Base-by-base conservation (phyloP, 257 asterid genomes). In the Nicotiana tabacum region DNA sequence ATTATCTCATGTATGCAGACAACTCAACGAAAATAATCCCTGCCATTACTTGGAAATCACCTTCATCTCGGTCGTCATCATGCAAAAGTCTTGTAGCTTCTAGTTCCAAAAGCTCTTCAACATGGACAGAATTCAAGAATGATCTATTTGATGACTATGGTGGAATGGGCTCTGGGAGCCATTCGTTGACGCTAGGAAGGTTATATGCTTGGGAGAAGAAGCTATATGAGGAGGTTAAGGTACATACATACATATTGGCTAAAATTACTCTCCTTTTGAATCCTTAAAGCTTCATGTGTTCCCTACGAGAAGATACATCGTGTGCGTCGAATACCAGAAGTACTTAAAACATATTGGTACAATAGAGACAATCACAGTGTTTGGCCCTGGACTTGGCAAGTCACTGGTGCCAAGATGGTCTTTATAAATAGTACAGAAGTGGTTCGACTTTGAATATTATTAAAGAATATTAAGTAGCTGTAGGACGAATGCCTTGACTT, bases 181-280 rank as follows among this genome's bases (percentile, higher is more conserved):
- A 90, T 87, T 91, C 94, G 0, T 82, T 93, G 27, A 95, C 99
- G n/a, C 87, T 95, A 24, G 99, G 92, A 82, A 89, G 99, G 83
- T 86, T 94, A 21, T 96, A 93, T 83, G 99, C 98, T 35, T 96
- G 99, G 99, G 98, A 96, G 83, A 94, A 94, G 90, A 96, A 96
- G 83, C 94, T 96, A 32, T 93, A 88, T 66, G 92, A 92, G 85
- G 98, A 93, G 79, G 99, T 96, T 66, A 96, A 94, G 97, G 99
- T 95, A 88, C 56, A 58, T 39, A 62, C 11, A 48, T 48, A 62
- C 11, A 48, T 48, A 32, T 78, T 65, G 61, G 16, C 79, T 58
- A 77, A 70, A 48, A 12, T 17, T 15, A 46, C 83, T 65, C 48
- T 32, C 77, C 29, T 24, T 39, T 21, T 21, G 21, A 72, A 72